Percentiles rank a stretch among this genome's conserved stretches.
These are phyloP conservation scores for Apiotrichum mycotoxinovorans DNA, from an alignment of 1,284 basidiomycete species.

Conservation along the genomic window DNA sequence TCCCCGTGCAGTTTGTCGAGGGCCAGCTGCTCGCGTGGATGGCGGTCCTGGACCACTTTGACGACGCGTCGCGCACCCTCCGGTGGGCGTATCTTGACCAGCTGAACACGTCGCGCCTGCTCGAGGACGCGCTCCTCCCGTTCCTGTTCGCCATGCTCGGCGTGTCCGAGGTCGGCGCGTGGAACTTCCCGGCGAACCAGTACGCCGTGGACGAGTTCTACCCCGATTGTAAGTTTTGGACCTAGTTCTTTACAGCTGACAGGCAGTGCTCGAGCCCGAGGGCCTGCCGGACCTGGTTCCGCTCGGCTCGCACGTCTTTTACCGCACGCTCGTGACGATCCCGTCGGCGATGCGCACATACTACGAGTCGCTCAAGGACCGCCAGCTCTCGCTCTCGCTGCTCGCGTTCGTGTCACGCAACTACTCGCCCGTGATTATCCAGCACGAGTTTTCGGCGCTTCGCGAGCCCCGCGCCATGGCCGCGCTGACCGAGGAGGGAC, in stretches of 20 bases:
- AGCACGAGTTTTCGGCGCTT: conserved; percentile 73
- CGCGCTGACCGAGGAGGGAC: conserved; percentile 72
- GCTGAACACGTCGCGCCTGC: conserved; percentile 65
- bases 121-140: conserved; percentile 68
- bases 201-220: conserved; percentile 85
- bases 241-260: background rate
- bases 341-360: conserved; percentile 80
- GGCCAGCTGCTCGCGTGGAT: conserved; percentile 80
- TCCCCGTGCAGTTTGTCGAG: conserved; percentile 42
- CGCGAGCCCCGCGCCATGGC: conserved; percentile 62
- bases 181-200: conserved; percentile 54
- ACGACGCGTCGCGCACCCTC: conserved; percentile 58
- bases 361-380: conserved; percentile 84
- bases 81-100: conserved; percentile 72
- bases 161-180: conserved; percentile 45
- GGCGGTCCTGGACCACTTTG: conserved; percentile 80
- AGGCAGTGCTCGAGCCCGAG: conserved; percentile 60
- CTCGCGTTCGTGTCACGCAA: conserved; percentile 75
- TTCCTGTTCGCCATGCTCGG: conserved; percentile 67
- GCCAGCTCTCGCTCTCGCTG: conserved; percentile 73
- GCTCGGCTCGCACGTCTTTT: conserved; percentile 83
- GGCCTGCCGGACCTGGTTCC: conserved; percentile 57
- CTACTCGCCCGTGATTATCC: conserved; percentile 87
- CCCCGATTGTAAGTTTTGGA: conserved; percentile 43
- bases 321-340: conserved; percentile 72